Evolutionary conservation across 2,329 filamentous ascomycete species (phyloP), one percentile per base, ranked within the genome.

Genomic region (Fusarium pilosicola): DNA sequence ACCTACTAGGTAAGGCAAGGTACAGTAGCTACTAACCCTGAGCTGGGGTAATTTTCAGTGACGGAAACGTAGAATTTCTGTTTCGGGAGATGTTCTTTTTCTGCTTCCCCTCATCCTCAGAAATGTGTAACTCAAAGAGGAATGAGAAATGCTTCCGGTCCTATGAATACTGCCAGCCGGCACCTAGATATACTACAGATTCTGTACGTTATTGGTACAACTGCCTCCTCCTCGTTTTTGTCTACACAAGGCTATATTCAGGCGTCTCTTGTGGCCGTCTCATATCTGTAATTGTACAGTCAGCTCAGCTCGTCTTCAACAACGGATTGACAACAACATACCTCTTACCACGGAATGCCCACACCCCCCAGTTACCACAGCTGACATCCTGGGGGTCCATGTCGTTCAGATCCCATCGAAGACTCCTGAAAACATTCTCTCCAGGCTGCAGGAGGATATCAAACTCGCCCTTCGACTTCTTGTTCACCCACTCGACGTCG

Each of bases 301-400:
- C 61, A 67, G 56, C 57, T 42, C 22, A 45, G 45, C 34, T 32
- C 15, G 39, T 34, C 44, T 49, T 20, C 42, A 36, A 32, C 26
- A 52, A 88, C 76, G n/a, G 13, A 60, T 48, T n/a, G 49, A 42
- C 32, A 63, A 89, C 77, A 68, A 41, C 69, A 54, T 89, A 98
- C 90, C 96, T 93, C 90, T 99, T 99, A 77, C 96, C 96, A 84
- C 96, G 90, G 86, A 99, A 99, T 20, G 93, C 95, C 94, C 97
- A 99, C 5, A 97, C 87, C 17, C 96, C 96, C 94, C 95, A 99
- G 83, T 99, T 99, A 62, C 96, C 96, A 79, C 94, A 97, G 77
- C 92, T 97, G 71, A 98, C 87, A 82, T 98, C 96, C 80, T 97
- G 94, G 12, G 96, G 95, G 81, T 98, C 96, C 73, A 96, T 85